Conservation (phyloP, 1,284 basidiomycete genomes). For the Boletus smithii region DNA sequence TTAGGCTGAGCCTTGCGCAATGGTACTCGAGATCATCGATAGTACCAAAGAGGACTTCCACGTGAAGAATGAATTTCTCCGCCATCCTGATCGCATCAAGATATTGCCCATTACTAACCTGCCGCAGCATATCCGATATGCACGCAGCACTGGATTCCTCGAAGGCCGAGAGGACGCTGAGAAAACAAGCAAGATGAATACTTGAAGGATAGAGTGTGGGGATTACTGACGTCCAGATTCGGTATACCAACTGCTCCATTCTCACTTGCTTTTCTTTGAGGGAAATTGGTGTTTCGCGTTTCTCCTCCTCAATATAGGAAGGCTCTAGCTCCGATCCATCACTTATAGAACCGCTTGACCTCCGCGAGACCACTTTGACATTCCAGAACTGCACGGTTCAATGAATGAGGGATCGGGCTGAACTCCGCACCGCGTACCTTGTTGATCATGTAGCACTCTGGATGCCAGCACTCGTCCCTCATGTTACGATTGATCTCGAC, state of each 20-base stretch:
- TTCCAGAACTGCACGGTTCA: slow-evolving; percentile 84
- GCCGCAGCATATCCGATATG: slow-evolving; percentile 97
- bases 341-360: slow-evolving; percentile 57
- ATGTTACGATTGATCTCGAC: slow-evolving; percentile 99
- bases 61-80: slow-evolving; percentile 97
- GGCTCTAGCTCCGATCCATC: slow-evolving; percentile 56
- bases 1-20: slow-evolving; percentile 78
- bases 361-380: slow-evolving; percentile 86
- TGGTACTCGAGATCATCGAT: slow-evolving; percentile 95
- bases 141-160: slow-evolving; percentile 99
- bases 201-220: slow-evolving; percentile 6
- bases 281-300: slow-evolving; percentile 74
- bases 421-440: slow-evolving; percentile 57
- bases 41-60: slow-evolving; percentile 95
- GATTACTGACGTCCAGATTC: slow-evolving; percentile 87
- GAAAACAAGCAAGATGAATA: slow-evolving; percentile 7
- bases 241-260: slow-evolving; percentile 98
- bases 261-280: slow-evolving; percentile 88
- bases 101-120: slow-evolving; percentile 95
- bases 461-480: slow-evolving; percentile 99
- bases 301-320: slow-evolving; percentile 70
- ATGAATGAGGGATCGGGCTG: slow-evolving; percentile 12
- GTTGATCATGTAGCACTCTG: slow-evolving; percentile 99
- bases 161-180: slow-evolving; percentile 90
- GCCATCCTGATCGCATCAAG: slow-evolving; percentile 97